A percentile compares a stretch with the other conserved stretches of the same genome.
Conservation (phyloP, 1,284 basidiomycete genomes). For the Wolfiporia cocos region DNA sequence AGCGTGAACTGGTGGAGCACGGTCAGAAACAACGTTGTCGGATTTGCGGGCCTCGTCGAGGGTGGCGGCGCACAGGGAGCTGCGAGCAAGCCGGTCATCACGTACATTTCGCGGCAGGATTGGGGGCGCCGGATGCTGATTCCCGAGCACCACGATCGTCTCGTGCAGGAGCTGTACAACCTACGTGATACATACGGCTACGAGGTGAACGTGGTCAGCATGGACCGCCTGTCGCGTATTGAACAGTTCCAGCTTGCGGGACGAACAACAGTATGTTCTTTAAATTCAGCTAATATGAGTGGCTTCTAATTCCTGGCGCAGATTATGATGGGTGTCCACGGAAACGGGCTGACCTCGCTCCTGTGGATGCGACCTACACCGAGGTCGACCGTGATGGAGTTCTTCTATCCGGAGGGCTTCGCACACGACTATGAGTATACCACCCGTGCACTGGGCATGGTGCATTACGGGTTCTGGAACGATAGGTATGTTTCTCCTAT, state of each 20-base stretch:
- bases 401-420: slow-evolving; percentile 83
- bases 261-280: slow-evolving; percentile 65
- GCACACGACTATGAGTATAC: slow-evolving; percentile 85
- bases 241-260: slow-evolving; percentile 78
- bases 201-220: slow-evolving; percentile 80
- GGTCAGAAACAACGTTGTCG: slow-evolving; percentile 65
- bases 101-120: slow-evolving; percentile 80
- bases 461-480: slow-evolving; percentile 83
- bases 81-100: slow-evolving; percentile 59
- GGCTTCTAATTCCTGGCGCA: slow-evolving; percentile 21
- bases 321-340: slow-evolving; percentile 88
- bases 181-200: slow-evolving; percentile 69
- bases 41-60: slow-evolving; percentile 55
- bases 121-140: slow-evolving; percentile 79
- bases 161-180: slow-evolving; percentile 57
- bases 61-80: slow-evolving; percentile 23
- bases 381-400: slow-evolving; percentile 79
- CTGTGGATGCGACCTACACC: slow-evolving; percentile 82
- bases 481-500: slow-evolving; percentile 32
- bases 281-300: neutral
- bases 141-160: slow-evolving; percentile 56
- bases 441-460: slow-evolving; percentile 74
- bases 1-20: slow-evolving; percentile 79
- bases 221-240: slow-evolving; percentile 72
- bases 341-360: slow-evolving; percentile 78